Evolutionary conservation across 805 yeast species (phyloP).

Genomic region (Yamadazyma sp.): DNA sequence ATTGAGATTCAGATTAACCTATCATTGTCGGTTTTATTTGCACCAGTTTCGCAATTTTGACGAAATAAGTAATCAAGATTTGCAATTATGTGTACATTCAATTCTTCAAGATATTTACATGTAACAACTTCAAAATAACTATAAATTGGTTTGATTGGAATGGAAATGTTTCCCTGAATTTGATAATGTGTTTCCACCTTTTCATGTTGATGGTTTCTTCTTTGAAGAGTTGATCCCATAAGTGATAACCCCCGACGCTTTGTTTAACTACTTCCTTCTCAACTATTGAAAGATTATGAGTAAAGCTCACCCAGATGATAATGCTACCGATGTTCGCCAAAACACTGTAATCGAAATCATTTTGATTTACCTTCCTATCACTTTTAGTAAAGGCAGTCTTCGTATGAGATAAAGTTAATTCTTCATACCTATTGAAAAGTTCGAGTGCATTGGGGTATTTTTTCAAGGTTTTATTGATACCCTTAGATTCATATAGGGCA

Average conservation of each 20-base stretch:
- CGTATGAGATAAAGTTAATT: constrained; percentile 32
- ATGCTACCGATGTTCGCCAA: constrained; percentile 39
- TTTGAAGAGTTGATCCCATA: constrained; percentile 40
- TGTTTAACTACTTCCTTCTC: constrained; percentile 6
- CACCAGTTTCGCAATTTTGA: constrained; percentile 3
- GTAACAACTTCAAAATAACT: constrained; percentile 35
- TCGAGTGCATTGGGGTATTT: constrained; percentile 27
- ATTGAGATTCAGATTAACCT: too few relatives aligned
- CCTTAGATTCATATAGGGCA: constrained; percentile 37
- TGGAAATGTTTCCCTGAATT: constrained; percentile 35
- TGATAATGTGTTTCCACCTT: constrained; percentile 43
- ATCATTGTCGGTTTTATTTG: too few relatives aligned
- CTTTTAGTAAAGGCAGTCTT: constrained; percentile 35
- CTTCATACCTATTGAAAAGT: constrained; percentile 29
- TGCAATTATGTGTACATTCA: too few relatives aligned
- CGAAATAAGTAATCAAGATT: neutral
- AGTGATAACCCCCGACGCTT: constrained; percentile 37
- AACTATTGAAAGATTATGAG: constrained; percentile 7
- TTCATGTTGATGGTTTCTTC: constrained; percentile 36
- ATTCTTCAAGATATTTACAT: constrained; percentile 10
- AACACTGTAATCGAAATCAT: constrained; percentile 38
- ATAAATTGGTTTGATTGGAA: constrained; percentile 42
- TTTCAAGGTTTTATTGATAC: constrained; percentile 28
- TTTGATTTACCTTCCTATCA: constrained; percentile 32
- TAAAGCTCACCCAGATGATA: constrained; percentile 28